phyloP scores from a whole-genome alignment of 1,284 basidiomycete genomes.

The Ganoderma lucidum region DNA sequence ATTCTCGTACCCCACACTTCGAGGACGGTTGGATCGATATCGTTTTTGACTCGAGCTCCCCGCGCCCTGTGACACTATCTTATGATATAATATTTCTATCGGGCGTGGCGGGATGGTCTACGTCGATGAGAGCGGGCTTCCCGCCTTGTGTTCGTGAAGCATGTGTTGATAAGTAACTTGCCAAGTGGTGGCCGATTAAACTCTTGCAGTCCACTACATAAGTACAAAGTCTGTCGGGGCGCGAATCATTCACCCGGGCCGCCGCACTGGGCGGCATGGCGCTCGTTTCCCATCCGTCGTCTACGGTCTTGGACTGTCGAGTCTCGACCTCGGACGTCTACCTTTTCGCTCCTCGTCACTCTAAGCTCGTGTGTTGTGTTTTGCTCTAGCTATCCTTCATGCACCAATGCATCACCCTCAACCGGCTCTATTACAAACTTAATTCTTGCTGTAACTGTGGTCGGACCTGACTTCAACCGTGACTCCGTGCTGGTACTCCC shows the following conservation, averaged over 20 bases:
- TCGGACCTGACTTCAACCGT: no score
- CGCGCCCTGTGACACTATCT: not conserved
- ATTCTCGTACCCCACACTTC: not conserved
- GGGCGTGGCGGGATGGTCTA: not conserved
- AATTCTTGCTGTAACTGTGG: no score
- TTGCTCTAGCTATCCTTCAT: no score
- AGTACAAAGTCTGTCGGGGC: no score
- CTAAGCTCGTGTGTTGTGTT: not conserved
- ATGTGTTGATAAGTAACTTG: no score
- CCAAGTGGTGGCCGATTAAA: no score
- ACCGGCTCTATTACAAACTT: not conserved
- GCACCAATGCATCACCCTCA: not conserved
- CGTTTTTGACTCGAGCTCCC: not conserved
- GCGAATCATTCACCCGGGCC: no score
- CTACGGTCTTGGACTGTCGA: no score
- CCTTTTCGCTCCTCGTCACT: not conserved
- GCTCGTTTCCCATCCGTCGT: no score
- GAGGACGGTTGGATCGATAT: not conserved
- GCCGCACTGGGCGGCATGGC: no score
- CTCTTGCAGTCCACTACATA: no score
- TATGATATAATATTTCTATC: constrained; percentile 2
- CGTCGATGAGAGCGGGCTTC: not conserved
- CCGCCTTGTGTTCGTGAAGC: not conserved
- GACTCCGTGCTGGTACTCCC: no score
- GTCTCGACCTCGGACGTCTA: not conserved